Evolutionary conservation across 805 yeast species (phyloP).

Genomic region (Candida xiaguanensis): DNA sequence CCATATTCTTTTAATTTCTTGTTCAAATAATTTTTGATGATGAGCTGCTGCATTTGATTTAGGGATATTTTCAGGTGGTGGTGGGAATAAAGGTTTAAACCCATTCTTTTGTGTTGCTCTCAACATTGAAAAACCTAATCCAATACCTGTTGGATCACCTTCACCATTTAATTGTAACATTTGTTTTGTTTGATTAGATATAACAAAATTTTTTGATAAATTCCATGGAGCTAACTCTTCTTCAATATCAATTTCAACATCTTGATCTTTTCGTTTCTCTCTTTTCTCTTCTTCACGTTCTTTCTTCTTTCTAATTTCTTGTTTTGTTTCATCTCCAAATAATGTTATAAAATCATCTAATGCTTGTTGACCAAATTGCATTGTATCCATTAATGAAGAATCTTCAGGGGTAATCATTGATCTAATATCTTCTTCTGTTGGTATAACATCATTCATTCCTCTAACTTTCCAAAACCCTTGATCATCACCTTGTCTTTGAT

Average conservation of each 20-base stretch:
- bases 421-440: slow-evolving; percentile 71
- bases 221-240: slow-evolving; percentile 95
- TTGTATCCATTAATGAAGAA: slow-evolving; percentile 77
- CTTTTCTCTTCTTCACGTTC: slow-evolving; percentile 25
- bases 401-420: slow-evolving; percentile 93
- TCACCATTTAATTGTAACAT: slow-evolving; percentile 93
- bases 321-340: slow-evolving; percentile 30
- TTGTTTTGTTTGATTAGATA: slow-evolving; percentile 94
- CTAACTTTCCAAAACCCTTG: slow-evolving; percentile 94
- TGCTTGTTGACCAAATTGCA: slow-evolving; percentile 90
- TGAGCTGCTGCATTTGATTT: slow-evolving; percentile 40
- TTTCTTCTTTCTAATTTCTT: slow-evolving; percentile 21
- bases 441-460: slow-evolving; percentile 47
- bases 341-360: slow-evolving; percentile 76
- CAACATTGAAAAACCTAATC: slow-evolving; percentile 83
- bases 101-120: slow-evolving; percentile 96
- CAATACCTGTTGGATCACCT: slow-evolving; percentile 92
- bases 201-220: slow-evolving; percentile 82
- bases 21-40: slow-evolving; percentile 90
- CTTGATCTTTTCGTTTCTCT: slow-evolving; percentile 29
- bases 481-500: slow-evolving; percentile 89
- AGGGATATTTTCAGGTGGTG: slow-evolving; percentile 34
- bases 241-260: slow-evolving; percentile 56
- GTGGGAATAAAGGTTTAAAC: slow-evolving; percentile 45
- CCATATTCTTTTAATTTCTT: slow-evolving; percentile 88